Evolutionary conservation across 305 asterid species (phyloP), one percentile per base, ranked within the genome.

Genomic region (Fraxinus dipetala): DNA sequence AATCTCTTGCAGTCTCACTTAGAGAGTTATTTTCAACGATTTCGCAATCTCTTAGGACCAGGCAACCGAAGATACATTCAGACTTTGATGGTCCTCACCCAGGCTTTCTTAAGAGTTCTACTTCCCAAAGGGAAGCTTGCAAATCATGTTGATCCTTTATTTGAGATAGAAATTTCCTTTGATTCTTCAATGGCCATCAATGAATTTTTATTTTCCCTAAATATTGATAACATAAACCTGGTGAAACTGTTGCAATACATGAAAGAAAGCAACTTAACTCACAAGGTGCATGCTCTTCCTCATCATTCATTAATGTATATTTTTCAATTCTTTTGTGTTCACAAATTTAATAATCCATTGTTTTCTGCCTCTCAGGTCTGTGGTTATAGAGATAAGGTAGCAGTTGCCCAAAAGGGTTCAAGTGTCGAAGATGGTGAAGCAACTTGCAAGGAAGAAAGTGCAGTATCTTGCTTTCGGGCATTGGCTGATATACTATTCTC

Each of bases 61-160:
- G 95, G 95, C 77, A 96, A 96, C 88, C 87, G 97, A 81, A 94
- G 99, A 84, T 93, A 96, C 89, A 96, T 96, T 79, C 99, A 94
- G 88, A 94, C 92, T 76, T 72, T 94, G 89, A 88, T 90, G 89
- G 92, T 91, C 79, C 91, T 96, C 78, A 85, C 92, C 78, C 90
- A 86, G 63, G 94, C 97, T 40, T 96, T 96, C 85, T 85, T 85
- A 82, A 85, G 81, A 81, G 83, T 80, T 70, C 54, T 93, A 69
- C 83, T 89, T 72, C 79, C 83, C 75, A 90, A 83, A 81, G 51
- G 10, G 87, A 86, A 86, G 61, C 83, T 77, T 83, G 81, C 51
- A 81, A 84, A 83, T 69, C 59, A 22, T 82, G 72, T 80, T 81
- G 79, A 88, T 40, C 81, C 85, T 1, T 48, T 83, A 40, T 85